These are phyloP conservation scores for Neophaeococcomyces aloes DNA, from an alignment of 2,329 filamentous ascomycete genomes.

Conservation along the genomic window DNA sequence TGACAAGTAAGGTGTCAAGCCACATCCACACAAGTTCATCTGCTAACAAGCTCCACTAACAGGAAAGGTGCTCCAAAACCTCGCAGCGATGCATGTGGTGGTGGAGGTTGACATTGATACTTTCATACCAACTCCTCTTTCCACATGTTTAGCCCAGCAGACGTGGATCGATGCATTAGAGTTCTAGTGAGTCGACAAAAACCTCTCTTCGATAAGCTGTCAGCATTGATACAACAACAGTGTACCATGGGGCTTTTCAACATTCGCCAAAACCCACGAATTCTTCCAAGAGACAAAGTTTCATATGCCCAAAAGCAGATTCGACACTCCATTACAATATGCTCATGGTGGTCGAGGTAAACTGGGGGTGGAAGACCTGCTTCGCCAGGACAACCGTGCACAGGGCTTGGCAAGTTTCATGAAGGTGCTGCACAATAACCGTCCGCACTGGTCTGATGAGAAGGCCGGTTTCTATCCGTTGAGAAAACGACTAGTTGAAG, in stretches of 20 bases:
- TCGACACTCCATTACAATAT: constrained; percentile 18
- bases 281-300: constrained; percentile 14
- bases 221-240: constrained; percentile 2
- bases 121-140: constrained; percentile 19
- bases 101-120: constrained; percentile 15
- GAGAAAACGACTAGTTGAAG: constrained; percentile 16
- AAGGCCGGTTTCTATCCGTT: constrained; percentile 24
- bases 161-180: constrained; percentile 16
- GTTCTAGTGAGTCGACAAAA: constrained; percentile 1
- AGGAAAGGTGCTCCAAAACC: constrained; percentile 17
- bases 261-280: constrained; percentile 14
- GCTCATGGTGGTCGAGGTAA: constrained; percentile 13
- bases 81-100: constrained; percentile 16
- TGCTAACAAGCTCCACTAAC: constrained; percentile 3
- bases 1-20: constrained; percentile 5
- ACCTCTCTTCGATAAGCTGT: constrained; percentile 8
- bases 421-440: constrained; percentile 22
- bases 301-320: constrained; percentile 4
- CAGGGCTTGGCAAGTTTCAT: constrained; percentile 19
- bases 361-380: constrained; percentile 17
- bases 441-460: constrained; percentile 25
- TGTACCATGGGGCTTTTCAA: constrained; percentile 7
- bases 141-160: constrained; percentile 17
- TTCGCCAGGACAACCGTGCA: constrained; percentile 11
- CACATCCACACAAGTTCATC: background rate